Evolutionary conservation across 352 stramenopile species (phyloP), one percentile per base, ranked within the genome.

Genomic region (Halophytophthora batemanensis): DNA sequence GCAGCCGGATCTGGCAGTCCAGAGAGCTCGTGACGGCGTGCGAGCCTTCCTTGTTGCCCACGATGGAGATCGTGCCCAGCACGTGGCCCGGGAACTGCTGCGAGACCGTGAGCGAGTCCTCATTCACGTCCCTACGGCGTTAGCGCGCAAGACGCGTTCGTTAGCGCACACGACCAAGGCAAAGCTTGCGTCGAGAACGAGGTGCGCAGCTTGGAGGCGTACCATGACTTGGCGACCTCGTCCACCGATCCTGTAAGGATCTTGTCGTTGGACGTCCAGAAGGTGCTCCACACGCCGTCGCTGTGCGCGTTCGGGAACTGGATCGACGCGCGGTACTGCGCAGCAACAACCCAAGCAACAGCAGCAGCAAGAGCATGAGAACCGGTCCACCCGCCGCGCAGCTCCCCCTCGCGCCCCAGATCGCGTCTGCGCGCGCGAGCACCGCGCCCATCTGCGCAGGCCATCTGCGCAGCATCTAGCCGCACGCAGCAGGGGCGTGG

Each of bases 211-310:
- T 31, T 31, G 25, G 25, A n/a, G n/a, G 53, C 71, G 45, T 41
- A 87, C 85, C 85, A 95, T 22, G 69, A 76, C 66, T 92, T 93
- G 50, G 84, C 85, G 15, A 91, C 81, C 65, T 95, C 86, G 51
- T 96, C 86, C 44, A 95, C 80, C 1, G 84, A 95, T 39, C 84
- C 86, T 8, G 82, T 91, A 39, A 96, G 66, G 66, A 96, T 89
- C 65, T 92, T 87, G 66, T 93, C 81, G 56, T 88, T 82, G 42
- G 71, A 71, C 40, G 86, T 95, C 86, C 86, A 96, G 64, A 86
- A 90, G 33, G 83, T 90, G 68, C 75, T 92, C 82, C 85, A 96
- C 42, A 96, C 90, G 54, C 84, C 83, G 51, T 94, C 84, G 56
- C 79, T 89, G 66, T 96, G 86, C 6, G 86, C 86, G 44, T 86